Evolutionary conservation across 2,329 filamentous ascomycete genomes (phyloP).

Genomic region (Remersonia thermophila): DNA sequence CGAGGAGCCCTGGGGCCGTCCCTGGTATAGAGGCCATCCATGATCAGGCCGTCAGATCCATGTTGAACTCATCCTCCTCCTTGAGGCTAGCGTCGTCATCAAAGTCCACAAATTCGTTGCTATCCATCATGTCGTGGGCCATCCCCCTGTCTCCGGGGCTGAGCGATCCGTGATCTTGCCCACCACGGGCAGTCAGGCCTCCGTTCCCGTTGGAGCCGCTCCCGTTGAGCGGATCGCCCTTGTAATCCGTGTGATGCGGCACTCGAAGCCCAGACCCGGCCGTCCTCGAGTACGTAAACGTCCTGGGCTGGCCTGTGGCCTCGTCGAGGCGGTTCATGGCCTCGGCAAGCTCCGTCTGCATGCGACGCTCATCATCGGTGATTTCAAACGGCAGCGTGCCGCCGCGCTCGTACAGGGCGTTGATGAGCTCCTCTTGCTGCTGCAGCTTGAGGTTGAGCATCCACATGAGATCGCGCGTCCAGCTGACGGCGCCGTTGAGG

Average conservation of each 20-base stretch:
- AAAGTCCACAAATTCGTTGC: slow-evolving; percentile 52
- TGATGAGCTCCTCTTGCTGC: slow-evolving; percentile 76
- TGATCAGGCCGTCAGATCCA: slow-evolving; percentile 50
- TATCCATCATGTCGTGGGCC: slow-evolving; percentile 35
- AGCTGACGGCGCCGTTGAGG: slow-evolving; percentile 89
- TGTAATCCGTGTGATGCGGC: slow-evolving; percentile 83
- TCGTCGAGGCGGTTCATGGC: slow-evolving; percentile 71
- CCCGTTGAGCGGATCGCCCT: slow-evolving; percentile 60
- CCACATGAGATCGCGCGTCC: slow-evolving; percentile 98
- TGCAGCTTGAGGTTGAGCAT: slow-evolving; percentile 80
- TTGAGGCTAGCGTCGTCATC: slow-evolving; percentile 74
- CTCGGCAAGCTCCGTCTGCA: slow-evolving; percentile 86
- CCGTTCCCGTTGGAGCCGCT: no score
- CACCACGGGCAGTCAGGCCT: no score
- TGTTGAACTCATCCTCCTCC: slow-evolving; percentile 86
- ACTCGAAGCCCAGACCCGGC: slow-evolving; percentile 79
- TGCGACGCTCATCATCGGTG: slow-evolving; percentile 85
- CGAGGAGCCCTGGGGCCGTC: no score
- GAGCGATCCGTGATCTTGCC: slow-evolving; percentile 29
- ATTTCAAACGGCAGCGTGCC: slow-evolving; percentile 68
- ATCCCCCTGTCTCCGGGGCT: slow-evolving; percentile 36
- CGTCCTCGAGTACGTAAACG: slow-evolving; percentile 72
- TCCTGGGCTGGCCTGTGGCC: slow-evolving; percentile 28
- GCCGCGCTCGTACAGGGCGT: slow-evolving; percentile 59
- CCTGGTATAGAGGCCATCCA: no score